Conservation (phyloP, 768 basidiomycete genomes). For the Termitomyces sp. region DNA sequence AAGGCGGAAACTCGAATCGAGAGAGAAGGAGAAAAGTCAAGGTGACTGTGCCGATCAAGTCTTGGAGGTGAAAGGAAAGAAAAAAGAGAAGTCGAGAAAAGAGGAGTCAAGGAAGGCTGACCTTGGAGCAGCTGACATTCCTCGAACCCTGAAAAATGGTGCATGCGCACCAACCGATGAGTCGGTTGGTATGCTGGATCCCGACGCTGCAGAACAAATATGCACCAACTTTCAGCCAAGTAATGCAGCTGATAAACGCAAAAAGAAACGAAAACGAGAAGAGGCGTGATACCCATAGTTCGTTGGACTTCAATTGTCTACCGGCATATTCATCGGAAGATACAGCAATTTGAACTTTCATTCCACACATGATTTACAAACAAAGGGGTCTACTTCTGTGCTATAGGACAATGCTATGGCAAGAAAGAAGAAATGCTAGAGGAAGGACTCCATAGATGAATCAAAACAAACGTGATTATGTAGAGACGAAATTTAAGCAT, state of each 20-base stretch:
- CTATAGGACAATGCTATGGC: not conserved
- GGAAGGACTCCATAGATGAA: slow-evolving; percentile 12
- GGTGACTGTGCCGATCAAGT: not conserved
- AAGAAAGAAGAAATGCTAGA: slow-evolving; percentile 1
- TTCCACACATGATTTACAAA: slow-evolving; percentile 12
- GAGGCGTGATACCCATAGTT: not conserved
- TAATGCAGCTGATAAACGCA: not conserved
- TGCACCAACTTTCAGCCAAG: not conserved
- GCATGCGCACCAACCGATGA: no score
- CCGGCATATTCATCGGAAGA: not conserved
- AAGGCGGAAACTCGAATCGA: slow-evolving; percentile 10
- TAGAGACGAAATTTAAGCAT: slow-evolving; percentile 32
- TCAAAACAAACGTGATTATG: not conserved
- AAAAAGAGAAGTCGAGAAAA: not conserved
- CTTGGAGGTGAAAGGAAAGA: slow-evolving; percentile 1
- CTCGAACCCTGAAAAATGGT: not conserved
- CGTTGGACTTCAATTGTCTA: not conserved
- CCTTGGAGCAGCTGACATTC: not conserved
- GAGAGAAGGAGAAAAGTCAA: not conserved
- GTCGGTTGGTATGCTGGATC: not conserved
- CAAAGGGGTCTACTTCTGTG: slow-evolving; percentile 12
- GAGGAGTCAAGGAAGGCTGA: not conserved
- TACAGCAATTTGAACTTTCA: slow-evolving; percentile 1
- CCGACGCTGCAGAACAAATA: not conserved
- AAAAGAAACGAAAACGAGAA: slow-evolving; percentile 12